phyloP scores from a whole-genome alignment of 306 rosid species.

The Mimosa pudica region DNA sequence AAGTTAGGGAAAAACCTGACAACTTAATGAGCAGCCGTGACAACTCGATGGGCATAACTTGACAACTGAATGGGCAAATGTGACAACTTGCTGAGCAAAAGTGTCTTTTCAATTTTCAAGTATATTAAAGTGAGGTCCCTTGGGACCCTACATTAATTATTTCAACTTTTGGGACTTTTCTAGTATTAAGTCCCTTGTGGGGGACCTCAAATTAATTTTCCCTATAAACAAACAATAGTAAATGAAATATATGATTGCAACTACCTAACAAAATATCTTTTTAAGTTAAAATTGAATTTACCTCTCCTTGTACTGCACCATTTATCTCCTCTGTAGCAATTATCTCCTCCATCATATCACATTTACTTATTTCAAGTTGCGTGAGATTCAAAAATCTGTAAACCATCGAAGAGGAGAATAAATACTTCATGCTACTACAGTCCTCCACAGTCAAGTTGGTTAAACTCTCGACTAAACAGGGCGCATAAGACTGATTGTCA shows the following conservation, averaged over 20 bases:
- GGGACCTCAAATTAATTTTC: too few species aligned
- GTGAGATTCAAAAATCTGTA: background rate
- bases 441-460: background rate
- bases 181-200: too few species aligned
- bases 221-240: background rate
- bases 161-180: too few species aligned
- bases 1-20: too few species aligned
- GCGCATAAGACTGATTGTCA: background rate
- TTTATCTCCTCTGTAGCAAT: background rate
- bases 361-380: conserved; percentile 3
- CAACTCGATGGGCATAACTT: too few species aligned
- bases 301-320: background rate
- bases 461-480: background rate
- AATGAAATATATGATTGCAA: background rate
- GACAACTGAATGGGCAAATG: too few species aligned
- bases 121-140: too few species aligned
- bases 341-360: background rate
- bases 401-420: background rate
- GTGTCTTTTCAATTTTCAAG: too few species aligned
- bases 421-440: background rate
- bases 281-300: background rate
- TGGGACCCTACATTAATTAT: too few species aligned
- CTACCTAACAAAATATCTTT: background rate
- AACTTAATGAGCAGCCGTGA: too few species aligned
- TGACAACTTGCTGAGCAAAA: too few species aligned